Evolutionary conservation across 352 stramenopile genomes (phyloP).

Genomic region (Pythium aquatile): DNA sequence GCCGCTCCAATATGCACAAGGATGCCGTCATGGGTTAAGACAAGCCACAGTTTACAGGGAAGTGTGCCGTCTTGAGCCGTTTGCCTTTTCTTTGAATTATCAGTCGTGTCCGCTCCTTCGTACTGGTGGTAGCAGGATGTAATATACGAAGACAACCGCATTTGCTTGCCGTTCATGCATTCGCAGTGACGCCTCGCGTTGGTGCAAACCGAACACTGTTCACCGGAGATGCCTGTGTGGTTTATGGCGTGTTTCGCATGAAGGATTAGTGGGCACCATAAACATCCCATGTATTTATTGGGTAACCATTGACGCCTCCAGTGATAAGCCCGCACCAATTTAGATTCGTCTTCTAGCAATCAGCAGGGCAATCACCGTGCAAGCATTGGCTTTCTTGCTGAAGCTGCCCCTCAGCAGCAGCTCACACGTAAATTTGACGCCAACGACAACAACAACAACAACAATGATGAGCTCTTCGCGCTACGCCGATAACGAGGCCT

Average conservation of each 20-base stretch:
- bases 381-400: too few relatives aligned
- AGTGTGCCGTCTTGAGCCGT: not conserved
- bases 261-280: not conserved
- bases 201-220: too few relatives aligned
- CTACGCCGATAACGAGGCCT: slow-evolving; percentile 40
- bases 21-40: slow-evolving; percentile 13
- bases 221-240: not conserved
- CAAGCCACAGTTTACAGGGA: not conserved
- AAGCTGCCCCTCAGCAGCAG: too few relatives aligned
- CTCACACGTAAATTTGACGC: not conserved
- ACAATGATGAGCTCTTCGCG: slow-evolving; percentile 26
- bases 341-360: not conserved
- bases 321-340: not conserved
- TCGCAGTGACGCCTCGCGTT: too few relatives aligned
- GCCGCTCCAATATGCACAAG: slow-evolving; percentile 17
- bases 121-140: not conserved
- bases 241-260: not conserved
- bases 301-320: not conserved
- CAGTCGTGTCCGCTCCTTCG: not conserved
- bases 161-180: not conserved
- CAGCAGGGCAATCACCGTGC: too few relatives aligned
- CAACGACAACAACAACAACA: slow-evolving; percentile 23
- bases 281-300: not conserved
- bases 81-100: not conserved
- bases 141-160: slow-evolving; percentile 3